These are phyloP conservation scores for Neurospora sp. DNA, from an alignment of 495 filamentous ascomycete species.

Conservation along the genomic window DNA sequence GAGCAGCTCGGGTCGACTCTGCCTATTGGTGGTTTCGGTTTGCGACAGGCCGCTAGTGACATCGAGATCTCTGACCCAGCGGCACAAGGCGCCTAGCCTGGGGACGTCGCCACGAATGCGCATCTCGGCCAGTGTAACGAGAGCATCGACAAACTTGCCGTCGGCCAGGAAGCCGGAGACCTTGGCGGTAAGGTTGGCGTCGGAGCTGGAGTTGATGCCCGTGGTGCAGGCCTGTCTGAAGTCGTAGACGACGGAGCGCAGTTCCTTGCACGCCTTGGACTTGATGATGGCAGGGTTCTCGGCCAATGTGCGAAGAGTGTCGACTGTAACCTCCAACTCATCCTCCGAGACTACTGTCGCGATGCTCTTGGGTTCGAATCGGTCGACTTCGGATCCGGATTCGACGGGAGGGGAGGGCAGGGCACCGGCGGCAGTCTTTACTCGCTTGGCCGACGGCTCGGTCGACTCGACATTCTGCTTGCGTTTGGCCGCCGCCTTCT, in stretches of 20 bases:
- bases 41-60: constrained; percentile 32
- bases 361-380: constrained; percentile 22
- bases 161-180: constrained; percentile 34
- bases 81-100: constrained; percentile 36
- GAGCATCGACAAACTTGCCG: constrained; percentile 30
- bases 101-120: constrained; percentile 28
- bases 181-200: constrained; percentile 30
- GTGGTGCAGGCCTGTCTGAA: constrained; percentile 36
- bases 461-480: constrained; percentile 11
- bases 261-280: constrained; percentile 34
- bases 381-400: neutral
- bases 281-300: constrained; percentile 33
- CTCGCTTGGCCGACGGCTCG: constrained; percentile 17
- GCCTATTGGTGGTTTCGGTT: neutral
- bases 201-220: constrained; percentile 26
- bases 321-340: constrained; percentile 36
- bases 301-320: constrained; percentile 29
- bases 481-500: constrained; percentile 14
- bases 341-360: constrained; percentile 27
- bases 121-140: constrained; percentile 38
- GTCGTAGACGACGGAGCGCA: constrained; percentile 35
- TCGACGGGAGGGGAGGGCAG: constrained; percentile 25
- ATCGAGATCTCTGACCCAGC: constrained; percentile 41
- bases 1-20: constrained; percentile 15
- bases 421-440: constrained; percentile 11